phyloP scores from a whole-genome alignment of 768 basidiomycete species.

The Trametes meyenii region DNA sequence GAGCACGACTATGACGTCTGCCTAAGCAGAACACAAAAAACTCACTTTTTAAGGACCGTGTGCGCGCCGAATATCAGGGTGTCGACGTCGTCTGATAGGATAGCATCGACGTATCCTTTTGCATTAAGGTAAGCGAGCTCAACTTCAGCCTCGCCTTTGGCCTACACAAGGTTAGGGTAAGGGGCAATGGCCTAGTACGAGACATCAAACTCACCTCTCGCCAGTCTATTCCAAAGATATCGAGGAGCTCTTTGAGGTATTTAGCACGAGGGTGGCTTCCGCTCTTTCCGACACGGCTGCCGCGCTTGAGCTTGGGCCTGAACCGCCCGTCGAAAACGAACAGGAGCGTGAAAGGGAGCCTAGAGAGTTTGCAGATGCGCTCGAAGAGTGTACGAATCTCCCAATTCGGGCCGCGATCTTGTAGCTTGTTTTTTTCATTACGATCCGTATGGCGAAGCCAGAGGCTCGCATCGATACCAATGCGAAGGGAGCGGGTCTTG shows the following conservation, averaged over 20 bases:
- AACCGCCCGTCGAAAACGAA: conserved; percentile 52
- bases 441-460: conserved; percentile 36
- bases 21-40: not conserved
- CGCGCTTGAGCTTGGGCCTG: conserved; percentile 45
- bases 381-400: conserved; percentile 49
- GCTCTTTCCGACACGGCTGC: conserved; percentile 34
- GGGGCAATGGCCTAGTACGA: not conserved
- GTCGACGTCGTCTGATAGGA: conserved; percentile 53
- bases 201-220: conserved; percentile 26
- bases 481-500: conserved; percentile 39
- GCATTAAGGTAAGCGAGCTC: conserved; percentile 48
- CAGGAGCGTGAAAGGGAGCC: conserved; percentile 44
- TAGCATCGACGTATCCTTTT: conserved; percentile 44
- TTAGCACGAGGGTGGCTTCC: conserved; percentile 28
- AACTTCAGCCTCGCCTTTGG: conserved; percentile 52
- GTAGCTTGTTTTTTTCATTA: conserved; percentile 13
- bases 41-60: conserved; percentile 45
- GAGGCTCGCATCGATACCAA: conserved; percentile 47
- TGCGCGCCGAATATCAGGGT: conserved; percentile 50
- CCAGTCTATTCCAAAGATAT: conserved; percentile 34
- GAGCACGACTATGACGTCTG: not conserved
- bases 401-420: conserved; percentile 41
- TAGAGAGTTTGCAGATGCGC: conserved; percentile 40
- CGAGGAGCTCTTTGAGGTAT: conserved; percentile 28
- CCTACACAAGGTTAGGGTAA: conserved; percentile 29